Percentiles rank a stretch among this genome's conserved stretches.
Conservation (phyloP, 805 yeast species). For the Millerozyma acaciae region DNA sequence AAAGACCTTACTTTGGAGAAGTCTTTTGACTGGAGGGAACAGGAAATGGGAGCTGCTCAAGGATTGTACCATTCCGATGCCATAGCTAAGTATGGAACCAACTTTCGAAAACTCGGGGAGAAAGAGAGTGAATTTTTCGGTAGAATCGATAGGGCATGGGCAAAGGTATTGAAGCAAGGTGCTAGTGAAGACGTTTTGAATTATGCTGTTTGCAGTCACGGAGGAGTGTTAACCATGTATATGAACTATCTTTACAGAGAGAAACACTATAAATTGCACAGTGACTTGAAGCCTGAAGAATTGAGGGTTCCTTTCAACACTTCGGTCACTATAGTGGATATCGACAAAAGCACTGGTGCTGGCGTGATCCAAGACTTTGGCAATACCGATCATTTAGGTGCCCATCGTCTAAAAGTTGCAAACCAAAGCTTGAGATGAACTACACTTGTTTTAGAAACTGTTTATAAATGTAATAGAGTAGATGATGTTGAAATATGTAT, state of each 20-base stretch:
- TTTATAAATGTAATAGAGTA: no score
- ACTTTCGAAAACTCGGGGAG: constrained; percentile 69
- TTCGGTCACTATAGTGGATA: constrained; percentile 65
- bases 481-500: no score
- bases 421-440: constrained; percentile 30
- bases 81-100: constrained; percentile 51
- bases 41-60: constrained; percentile 72
- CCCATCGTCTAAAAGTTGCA: constrained; percentile 41
- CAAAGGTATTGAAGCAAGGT: constrained; percentile 36
- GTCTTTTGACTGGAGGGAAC: constrained; percentile 57
- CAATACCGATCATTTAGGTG: constrained; percentile 64
- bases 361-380: constrained; percentile 57
- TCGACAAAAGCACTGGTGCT: constrained; percentile 33
- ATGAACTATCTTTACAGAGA: constrained; percentile 46
- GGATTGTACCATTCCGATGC: constrained; percentile 74
- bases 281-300: constrained; percentile 35
- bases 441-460: no score
- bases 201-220: constrained; percentile 68
- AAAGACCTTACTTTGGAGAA: constrained; percentile 19
- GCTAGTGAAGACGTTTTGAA: constrained; percentile 37
- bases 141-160: constrained; percentile 49
- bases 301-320: constrained; percentile 70
- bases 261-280: constrained; percentile 32
- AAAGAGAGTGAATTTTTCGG: constrained; percentile 38
- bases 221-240: constrained; percentile 71